Percentiles rank a stretch among this genome's conserved stretches.
Conservation (phyloP, 768 basidiomycete genomes). For the Leccinellum luteum region DNA sequence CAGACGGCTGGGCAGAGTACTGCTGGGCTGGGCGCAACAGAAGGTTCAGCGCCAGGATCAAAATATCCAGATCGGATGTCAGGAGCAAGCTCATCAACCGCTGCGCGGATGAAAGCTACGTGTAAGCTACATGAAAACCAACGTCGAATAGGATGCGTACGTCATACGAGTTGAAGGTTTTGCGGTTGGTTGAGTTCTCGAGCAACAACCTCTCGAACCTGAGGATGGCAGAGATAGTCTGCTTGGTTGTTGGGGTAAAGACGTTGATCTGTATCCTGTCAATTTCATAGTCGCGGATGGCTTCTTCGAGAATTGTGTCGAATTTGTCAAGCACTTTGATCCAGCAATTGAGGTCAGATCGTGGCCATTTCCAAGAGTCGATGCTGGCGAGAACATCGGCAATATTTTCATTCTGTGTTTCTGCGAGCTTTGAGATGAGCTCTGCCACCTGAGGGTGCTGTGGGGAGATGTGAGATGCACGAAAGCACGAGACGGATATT, state of each 20-base stretch:
- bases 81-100: constrained; percentile 85
- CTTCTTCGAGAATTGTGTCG: constrained; percentile 80
- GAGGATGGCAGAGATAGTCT: constrained; percentile 75
- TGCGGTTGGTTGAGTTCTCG: constrained; percentile 97
- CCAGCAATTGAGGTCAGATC: constrained; percentile 97
- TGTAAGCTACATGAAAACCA: constrained; percentile 1
- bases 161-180: constrained; percentile 95
- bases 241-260: constrained; percentile 76
- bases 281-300: constrained; percentile 82
- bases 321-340: constrained; percentile 94
- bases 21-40: constrained; percentile 93
- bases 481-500: not conserved
- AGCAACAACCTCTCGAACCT: constrained; percentile 85
- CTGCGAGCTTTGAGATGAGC: constrained; percentile 68
- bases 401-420: constrained; percentile 70
- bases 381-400: constrained; percentile 64
- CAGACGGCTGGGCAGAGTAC: constrained; percentile 84
- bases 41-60: constrained; percentile 79
- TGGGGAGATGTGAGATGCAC: constrained; percentile 6
- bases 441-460: constrained; percentile 80
- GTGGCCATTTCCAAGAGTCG: constrained; percentile 88
- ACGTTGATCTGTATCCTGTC: constrained; percentile 78
- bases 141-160: constrained; percentile 49
- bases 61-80: constrained; percentile 85
- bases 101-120: constrained; percentile 40